These are phyloP conservation scores for Ceratocystis ficicola DNA, from an alignment of 2,329 filamentous ascomycete species.

Conservation along the genomic window DNA sequence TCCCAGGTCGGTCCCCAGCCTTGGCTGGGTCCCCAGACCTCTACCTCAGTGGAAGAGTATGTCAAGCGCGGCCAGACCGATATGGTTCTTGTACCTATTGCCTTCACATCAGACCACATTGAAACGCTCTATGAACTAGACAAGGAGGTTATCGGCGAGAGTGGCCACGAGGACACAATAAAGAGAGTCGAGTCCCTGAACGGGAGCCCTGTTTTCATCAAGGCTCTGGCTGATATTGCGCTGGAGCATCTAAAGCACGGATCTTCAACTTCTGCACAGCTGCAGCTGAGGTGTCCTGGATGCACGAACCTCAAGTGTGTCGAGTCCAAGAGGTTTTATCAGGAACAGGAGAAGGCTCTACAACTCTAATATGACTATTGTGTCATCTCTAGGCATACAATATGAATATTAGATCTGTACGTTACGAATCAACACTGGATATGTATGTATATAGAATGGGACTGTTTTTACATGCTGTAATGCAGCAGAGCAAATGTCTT, in stretches of 20 bases:
- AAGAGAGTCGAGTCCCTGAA: constrained; percentile 90
- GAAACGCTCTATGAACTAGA: constrained; percentile 94
- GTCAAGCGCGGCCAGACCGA: constrained; percentile 86
- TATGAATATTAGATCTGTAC: background rate
- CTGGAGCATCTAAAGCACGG: constrained; percentile 62
- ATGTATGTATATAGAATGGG: background rate
- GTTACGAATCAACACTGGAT: background rate
- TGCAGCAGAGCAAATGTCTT: background rate
- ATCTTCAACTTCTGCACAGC: constrained; percentile 60
- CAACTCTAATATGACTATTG: background rate
- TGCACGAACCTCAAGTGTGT: constrained; percentile 82
- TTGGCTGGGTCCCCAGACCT: constrained; percentile 91
- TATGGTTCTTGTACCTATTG: constrained; percentile 82
- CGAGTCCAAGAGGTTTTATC: constrained; percentile 62
- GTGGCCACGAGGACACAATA: constrained; percentile 61
- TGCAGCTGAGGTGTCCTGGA: constrained; percentile 82
- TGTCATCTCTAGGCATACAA: background rate
- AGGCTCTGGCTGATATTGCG: constrained; percentile 77
- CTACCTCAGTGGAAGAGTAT: constrained; percentile 75
- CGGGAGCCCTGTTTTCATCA: constrained; percentile 79
- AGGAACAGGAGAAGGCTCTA: constrained; percentile 14
- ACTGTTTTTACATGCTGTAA: background rate
- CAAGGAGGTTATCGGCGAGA: constrained; percentile 86
- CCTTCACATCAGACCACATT: constrained; percentile 98
- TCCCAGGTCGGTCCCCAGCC: constrained; percentile 92